Base-by-base conservation (phyloP, 768 basidiomycete genomes). In the Pisolithus microcarpus region DNA sequence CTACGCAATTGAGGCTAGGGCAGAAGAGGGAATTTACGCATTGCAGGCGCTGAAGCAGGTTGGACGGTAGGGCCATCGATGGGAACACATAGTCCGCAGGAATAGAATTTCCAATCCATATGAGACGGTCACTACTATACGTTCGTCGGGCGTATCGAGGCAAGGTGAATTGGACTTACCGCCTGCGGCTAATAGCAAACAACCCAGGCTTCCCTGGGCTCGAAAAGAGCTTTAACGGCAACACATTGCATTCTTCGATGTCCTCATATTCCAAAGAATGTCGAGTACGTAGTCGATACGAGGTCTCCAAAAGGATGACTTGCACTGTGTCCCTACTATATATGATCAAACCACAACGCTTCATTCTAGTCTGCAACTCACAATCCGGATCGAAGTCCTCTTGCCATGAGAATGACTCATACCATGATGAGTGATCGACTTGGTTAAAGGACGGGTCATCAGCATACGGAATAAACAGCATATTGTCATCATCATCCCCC, bases 381-480 rank as follows among this genome's bases (percentile, higher is more conserved):
- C 78, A 51, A 53, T 78, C 74, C 26, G 72, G 69, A 55, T 73
- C 68, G 30, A 54, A 53, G 50, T 70, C 37, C 1, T 52, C 38
- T 54, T 80, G 73, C 85, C 86, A 87, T 0, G 73, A 72, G 47
- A 80, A 69, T 2, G 61, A 59, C 8, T 58, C 61, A 61, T 84
- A 76, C 5, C 75, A 69, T 13, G 58, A 48, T 2, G 65, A 57
- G 55, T 84, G 76, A 15, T 46, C 57, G 3, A 42, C 28, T 31
- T 62, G 65, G 46, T 78, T 56, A 55, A 87, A 88, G 0, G 43
- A 57, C 3, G 74, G 72, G 40, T 87, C 84, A 57, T 87, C 84
- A 0, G 77, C 71, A 48, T 78, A 79, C 2, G 84, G 84, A 6
- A 85, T 63, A 60, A 85, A 87, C 2, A 72, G 70, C 72, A 85